Evolutionary conservation across 176 grass and related monocot genomes (phyloP).

Genomic region (Aegilops umbellulata): DNA sequence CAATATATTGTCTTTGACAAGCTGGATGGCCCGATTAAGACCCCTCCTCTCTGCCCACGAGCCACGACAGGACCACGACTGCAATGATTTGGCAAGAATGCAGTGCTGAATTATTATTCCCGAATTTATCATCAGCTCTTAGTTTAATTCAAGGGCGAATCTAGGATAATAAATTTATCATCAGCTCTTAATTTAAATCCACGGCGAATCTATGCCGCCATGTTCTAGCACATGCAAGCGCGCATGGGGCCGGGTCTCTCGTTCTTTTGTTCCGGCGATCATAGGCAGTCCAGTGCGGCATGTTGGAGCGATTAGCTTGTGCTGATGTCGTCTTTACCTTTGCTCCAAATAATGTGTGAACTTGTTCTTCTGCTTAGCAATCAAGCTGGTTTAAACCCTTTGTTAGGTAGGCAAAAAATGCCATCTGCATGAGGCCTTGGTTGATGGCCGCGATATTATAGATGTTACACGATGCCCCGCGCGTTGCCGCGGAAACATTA

Average conservation of each 20-base stretch:
- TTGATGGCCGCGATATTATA: too few species aligned
- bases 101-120: background rate
- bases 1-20: background rate
- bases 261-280: slow-evolving; percentile 53
- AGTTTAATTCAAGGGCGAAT: background rate
- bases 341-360: too few species aligned
- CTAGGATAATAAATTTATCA: background rate
- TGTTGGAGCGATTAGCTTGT: too few species aligned
- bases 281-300: background rate
- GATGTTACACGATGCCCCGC: too few species aligned
- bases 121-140: background rate
- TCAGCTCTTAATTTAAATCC: background rate
- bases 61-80: background rate
- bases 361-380: too few species aligned
- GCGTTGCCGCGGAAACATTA: too few species aligned
- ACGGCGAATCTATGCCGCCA: background rate
- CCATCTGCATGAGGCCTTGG: too few species aligned
- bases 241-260: background rate
- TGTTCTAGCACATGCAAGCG: background rate
- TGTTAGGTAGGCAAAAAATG: too few species aligned
- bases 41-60: background rate
- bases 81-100: background rate
- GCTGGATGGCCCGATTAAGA: background rate
- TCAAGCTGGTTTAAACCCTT: too few species aligned
- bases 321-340: too few species aligned